A percentile compares a stretch with the other conserved stretches of the same genome.
These are phyloP conservation scores for Phytophthora sp. DNA, from an alignment of 352 stramenopile species.

Conservation along the genomic window DNA sequence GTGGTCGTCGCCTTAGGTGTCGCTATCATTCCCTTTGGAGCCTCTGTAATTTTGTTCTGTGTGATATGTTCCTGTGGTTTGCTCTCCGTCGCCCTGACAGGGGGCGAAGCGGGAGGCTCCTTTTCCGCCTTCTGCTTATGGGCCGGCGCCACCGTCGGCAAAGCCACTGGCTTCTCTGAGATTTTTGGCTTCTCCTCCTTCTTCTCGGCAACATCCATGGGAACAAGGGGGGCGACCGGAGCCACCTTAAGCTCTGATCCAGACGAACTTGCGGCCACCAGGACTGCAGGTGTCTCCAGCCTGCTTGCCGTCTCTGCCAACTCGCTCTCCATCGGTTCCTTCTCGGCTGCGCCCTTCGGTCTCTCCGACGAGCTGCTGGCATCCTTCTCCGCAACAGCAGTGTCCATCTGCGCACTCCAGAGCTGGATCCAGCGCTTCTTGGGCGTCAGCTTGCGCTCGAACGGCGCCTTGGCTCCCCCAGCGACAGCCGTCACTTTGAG, in stretches of 20 bases:
- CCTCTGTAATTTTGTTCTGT: constrained; percentile 17
- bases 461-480: constrained; percentile 19
- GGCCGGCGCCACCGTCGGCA: neutral
- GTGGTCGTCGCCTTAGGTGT: neutral
- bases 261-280: constrained; percentile 8
- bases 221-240: constrained; percentile 5
- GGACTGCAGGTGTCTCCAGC: neutral
- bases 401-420: constrained; percentile 63
- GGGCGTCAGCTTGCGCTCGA: constrained; percentile 58
- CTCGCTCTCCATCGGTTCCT: neutral
- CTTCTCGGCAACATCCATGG: neutral
- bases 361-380: constrained; percentile 15
- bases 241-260: constrained; percentile 16
- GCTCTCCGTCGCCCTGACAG: constrained; percentile 10
- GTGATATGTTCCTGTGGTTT: constrained; percentile 22
- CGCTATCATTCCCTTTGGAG: neutral
- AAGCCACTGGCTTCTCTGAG: constrained; percentile 1
- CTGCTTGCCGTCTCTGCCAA: constrained; percentile 6
- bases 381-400: constrained; percentile 21
- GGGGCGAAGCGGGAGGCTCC: neutral
- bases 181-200: constrained; percentile 14
- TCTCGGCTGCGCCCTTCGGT: constrained; percentile 6
- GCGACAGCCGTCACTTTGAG: constrained; percentile 43
- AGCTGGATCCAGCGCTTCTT: constrained; percentile 84
- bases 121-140: constrained; percentile 11